Conservation (phyloP, 805 yeast species). For the Candida hispaniensis region DNA sequence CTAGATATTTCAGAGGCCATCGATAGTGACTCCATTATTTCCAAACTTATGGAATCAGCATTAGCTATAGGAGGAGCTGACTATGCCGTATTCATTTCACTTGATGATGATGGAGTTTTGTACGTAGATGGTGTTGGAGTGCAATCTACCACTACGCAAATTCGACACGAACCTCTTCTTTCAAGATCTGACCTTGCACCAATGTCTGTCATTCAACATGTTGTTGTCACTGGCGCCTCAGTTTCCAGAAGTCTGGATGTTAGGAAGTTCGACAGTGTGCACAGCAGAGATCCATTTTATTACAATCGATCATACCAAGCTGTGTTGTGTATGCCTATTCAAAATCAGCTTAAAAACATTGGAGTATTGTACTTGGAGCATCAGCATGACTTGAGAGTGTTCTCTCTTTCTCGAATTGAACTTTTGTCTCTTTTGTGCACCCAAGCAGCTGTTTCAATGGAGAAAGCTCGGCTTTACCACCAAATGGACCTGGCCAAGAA, state of each 20-base stretch:
- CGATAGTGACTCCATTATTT: conserved; percentile 31
- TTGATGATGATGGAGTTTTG: conserved; percentile 26
- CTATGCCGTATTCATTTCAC: conserved; percentile 28
- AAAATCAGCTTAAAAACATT: conserved; percentile 32
- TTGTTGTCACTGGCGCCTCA: conserved; percentile 31
- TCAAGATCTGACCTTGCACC: conserved; percentile 38
- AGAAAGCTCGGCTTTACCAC: conserved; percentile 37
- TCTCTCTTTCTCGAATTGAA: conserved; percentile 32
- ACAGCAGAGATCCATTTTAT: conserved; percentile 35
- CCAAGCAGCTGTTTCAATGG: conserved; percentile 43
- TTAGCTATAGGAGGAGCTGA: conserved; percentile 33
- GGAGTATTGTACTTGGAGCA: conserved; percentile 41
- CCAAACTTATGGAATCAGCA: conserved; percentile 33
- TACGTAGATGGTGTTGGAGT: conserved; percentile 28
- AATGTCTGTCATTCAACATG: conserved; percentile 31
- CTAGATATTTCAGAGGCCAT: conserved; percentile 41
- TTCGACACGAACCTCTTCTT: conserved; percentile 32
- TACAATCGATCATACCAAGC: conserved; percentile 28
- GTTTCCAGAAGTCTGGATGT: conserved; percentile 33
- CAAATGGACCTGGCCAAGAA: conserved; percentile 35
- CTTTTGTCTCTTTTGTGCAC: conserved; percentile 37
- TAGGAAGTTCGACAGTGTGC: conserved; percentile 29
- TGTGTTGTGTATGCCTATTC: conserved; percentile 39
- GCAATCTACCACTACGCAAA: conserved; percentile 24
- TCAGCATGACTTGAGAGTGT: conserved; percentile 24